A percentile compares a stretch with the other conserved stretches of the same genome.
Conservation (phyloP, 257 asterid genomes). For the Salvia hispanica region DNA sequence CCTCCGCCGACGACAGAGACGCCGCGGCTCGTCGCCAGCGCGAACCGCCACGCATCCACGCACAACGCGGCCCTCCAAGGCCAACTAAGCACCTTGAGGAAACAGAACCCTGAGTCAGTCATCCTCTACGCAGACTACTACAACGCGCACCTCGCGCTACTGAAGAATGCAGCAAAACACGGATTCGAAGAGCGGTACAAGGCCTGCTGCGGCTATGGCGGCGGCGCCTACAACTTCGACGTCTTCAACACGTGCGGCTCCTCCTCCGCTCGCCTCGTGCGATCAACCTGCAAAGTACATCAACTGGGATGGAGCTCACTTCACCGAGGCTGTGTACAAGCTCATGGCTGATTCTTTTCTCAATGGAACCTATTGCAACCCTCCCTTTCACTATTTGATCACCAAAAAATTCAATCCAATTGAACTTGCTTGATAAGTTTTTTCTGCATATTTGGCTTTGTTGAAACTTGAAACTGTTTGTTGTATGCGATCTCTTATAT, state of each 20-base stretch:
- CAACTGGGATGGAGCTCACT: constrained; percentile 89
- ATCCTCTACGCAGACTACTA: constrained; percentile 66
- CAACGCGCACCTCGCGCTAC: constrained; percentile 43
- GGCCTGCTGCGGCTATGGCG: constrained; percentile 68
- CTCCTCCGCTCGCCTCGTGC: constrained; percentile 46
- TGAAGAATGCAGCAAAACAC: constrained; percentile 37
- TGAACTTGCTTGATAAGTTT: not conserved
- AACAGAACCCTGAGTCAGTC: constrained; percentile 51
- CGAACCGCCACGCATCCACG: constrained; percentile 33
- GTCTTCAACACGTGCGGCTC: constrained; percentile 55
- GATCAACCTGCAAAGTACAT: constrained; percentile 51
- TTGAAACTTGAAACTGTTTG: too few species aligned
- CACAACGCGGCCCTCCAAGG: constrained; percentile 61
- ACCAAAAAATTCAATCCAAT: constrained; percentile 43
- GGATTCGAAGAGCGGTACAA: constrained; percentile 61
- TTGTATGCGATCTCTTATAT: too few species aligned
- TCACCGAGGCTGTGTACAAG: constrained; percentile 65
- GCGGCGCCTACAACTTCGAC: constrained; percentile 55
- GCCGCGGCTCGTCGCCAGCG: constrained; percentile 47
- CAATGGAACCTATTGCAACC: constrained; percentile 51
- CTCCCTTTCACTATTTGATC: constrained; percentile 55
- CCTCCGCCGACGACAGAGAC: constrained; percentile 55
- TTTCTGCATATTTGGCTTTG: not conserved
- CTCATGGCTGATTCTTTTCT: constrained; percentile 47
- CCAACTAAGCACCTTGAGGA: too few species aligned